A percentile compares a stretch with the other conserved stretches of the same genome.
These are phyloP conservation scores for Syncephalis fuscata DNA, from an alignment of 371 early-diverging fungal genomes.

Conservation along the genomic window DNA sequence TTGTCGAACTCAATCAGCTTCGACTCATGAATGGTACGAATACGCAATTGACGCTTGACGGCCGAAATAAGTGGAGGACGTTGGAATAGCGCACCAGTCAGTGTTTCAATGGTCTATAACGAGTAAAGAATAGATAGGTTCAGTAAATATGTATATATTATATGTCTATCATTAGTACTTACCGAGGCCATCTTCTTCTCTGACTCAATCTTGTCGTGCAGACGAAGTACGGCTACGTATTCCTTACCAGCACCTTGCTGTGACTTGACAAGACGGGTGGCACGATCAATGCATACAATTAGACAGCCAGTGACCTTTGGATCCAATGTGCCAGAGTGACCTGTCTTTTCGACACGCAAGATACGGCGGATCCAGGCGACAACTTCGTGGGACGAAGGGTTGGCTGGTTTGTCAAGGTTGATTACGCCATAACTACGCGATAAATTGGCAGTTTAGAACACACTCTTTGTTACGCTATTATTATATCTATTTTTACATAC, in stretches of 20 bases:
- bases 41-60: slow-evolving; percentile 98
- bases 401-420: slow-evolving; percentile 95
- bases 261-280: slow-evolving; percentile 98
- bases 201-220: slow-evolving; percentile 82
- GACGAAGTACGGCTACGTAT: slow-evolving; percentile 94
- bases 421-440: slow-evolving; percentile 91
- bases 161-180: too few species aligned
- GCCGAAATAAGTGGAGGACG: slow-evolving; percentile 99
- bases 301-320: slow-evolving; percentile 99
- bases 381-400: slow-evolving; percentile 99
- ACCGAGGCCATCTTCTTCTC: slow-evolving; percentile 73
- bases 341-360: slow-evolving; percentile 97
- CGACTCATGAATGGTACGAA: slow-evolving; percentile 95
- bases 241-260: slow-evolving; percentile 99
- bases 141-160: too few species aligned
- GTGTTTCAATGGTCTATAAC: slow-evolving; percentile 74
- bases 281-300: slow-evolving; percentile 98
- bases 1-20: slow-evolving; percentile 95
- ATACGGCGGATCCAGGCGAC: slow-evolving; percentile 99
- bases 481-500: slow-evolving; percentile 11
- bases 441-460: not conserved
- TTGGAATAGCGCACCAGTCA: slow-evolving; percentile 98
- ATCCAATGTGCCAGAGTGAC: slow-evolving; percentile 99
- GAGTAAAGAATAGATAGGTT: slow-evolving; percentile 2
- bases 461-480: not conserved